Conservation (phyloP, 805 yeast species). For the Metschnikowia drakensbergensis region DNA sequence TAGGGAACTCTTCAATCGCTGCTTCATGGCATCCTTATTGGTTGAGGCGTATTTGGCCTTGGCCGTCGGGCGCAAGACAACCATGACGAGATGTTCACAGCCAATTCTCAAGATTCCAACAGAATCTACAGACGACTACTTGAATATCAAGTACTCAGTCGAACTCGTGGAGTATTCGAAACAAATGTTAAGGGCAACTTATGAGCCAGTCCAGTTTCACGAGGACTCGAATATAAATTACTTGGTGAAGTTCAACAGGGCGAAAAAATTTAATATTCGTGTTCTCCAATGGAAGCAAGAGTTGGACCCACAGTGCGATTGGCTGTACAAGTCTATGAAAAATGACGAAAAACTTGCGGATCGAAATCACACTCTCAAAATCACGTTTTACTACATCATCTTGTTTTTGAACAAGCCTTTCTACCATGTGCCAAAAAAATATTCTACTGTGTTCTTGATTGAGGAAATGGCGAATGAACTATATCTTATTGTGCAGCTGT, state of each 20-base stretch:
- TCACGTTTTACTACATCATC: constrained; percentile 14
- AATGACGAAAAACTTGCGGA: constrained; percentile 10
- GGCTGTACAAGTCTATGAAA: constrained; percentile 16
- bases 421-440: constrained; percentile 18
- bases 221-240: constrained; percentile 18
- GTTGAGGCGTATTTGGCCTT: constrained; percentile 15
- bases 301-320: constrained; percentile 12
- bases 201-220: constrained; percentile 16
- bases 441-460: constrained; percentile 15
- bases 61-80: constrained; percentile 14
- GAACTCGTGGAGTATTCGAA: constrained; percentile 16
- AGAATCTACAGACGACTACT: constrained; percentile 12
- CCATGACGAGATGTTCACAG: constrained; percentile 6
- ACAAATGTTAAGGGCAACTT: constrained; percentile 16
- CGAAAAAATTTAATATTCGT: constrained; percentile 16
- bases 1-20: constrained; percentile 7
- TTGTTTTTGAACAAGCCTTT: constrained; percentile 19
- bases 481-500: constrained; percentile 11
- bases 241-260: constrained; percentile 18
- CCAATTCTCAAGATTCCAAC: constrained; percentile 14
- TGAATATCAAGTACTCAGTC: constrained; percentile 12
- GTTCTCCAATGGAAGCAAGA: constrained; percentile 17
- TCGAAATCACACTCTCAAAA: constrained; percentile 18
- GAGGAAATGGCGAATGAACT: constrained; percentile 19
- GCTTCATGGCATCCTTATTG: constrained; percentile 14